phyloP scores from a whole-genome alignment of 2,329 filamentous ascomycete genomes.

The Colletotrichum theobromicola region DNA sequence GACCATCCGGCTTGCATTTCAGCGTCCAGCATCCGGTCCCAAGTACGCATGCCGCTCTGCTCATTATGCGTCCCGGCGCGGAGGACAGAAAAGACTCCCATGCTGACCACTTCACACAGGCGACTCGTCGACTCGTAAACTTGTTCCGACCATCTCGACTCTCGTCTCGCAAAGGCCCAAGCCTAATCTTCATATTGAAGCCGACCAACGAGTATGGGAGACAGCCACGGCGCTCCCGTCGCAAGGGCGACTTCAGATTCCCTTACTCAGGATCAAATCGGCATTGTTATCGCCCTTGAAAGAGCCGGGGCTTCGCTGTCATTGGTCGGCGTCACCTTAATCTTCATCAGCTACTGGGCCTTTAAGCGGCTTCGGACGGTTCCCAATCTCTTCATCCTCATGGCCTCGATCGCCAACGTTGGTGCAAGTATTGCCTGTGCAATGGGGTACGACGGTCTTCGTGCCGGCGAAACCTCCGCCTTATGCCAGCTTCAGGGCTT shows the following conservation, averaged over 20 bases:
- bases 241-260: slow-evolving; percentile 1
- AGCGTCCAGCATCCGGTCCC: not conserved
- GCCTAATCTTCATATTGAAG: not conserved
- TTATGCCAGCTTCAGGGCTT: slow-evolving; percentile 69
- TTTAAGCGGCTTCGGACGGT: slow-evolving; percentile 61
- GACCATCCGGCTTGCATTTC: not conserved
- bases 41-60: not conserved
- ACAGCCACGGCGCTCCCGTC: not conserved
- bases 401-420: slow-evolving; percentile 64
- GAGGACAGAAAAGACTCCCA: not conserved
- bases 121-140: not conserved
- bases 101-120: not conserved
- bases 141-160: not conserved
- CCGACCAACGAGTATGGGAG: not conserved
- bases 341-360: slow-evolving; percentile 56
- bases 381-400: slow-evolving; percentile 67
- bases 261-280: slow-evolving; percentile 30
- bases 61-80: not conserved
- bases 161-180: not conserved
- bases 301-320: slow-evolving; percentile 56
- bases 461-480: slow-evolving; percentile 53
- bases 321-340: slow-evolving; percentile 53
- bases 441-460: slow-evolving; percentile 71
- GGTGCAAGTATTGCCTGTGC: slow-evolving; percentile 70
- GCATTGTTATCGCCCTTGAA: slow-evolving; percentile 22